phyloP scores from a whole-genome alignment of 2,329 filamentous ascomycete species.

The Penicillium sp. region DNA sequence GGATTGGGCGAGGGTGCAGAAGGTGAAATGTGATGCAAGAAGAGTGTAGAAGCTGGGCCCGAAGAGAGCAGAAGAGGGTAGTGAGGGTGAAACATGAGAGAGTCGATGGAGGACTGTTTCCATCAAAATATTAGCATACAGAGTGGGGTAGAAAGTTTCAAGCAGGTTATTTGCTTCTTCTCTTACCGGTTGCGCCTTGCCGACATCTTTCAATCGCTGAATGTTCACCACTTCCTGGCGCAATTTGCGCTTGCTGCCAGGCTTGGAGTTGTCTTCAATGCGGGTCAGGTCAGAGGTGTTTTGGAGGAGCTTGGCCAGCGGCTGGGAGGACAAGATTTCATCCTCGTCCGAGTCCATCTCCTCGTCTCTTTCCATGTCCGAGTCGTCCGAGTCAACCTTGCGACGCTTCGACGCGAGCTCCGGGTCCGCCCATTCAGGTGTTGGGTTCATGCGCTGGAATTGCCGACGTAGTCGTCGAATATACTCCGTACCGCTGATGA shows the following conservation, averaged over 20 bases:
- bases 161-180: background rate
- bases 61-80: slow-evolving; percentile 86
- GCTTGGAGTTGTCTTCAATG: slow-evolving; percentile 41
- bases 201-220: slow-evolving; percentile 79
- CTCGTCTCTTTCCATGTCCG: slow-evolving; percentile 45
- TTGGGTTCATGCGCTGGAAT: slow-evolving; percentile 57
- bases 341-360: slow-evolving; percentile 55
- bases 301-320: slow-evolving; percentile 73
- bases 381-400: slow-evolving; percentile 27
- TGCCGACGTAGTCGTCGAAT: slow-evolving; percentile 71
- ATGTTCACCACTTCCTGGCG: slow-evolving; percentile 86
- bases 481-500: slow-evolving; percentile 83
- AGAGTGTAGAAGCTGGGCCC: slow-evolving; percentile 76
- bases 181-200: slow-evolving; percentile 63
- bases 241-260: slow-evolving; percentile 61
- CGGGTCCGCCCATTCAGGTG: slow-evolving; percentile 55
- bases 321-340: slow-evolving; percentile 61
- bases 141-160: too few species aligned
- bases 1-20: slow-evolving; percentile 76
- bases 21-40: slow-evolving; percentile 81
- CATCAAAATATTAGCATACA: background rate
- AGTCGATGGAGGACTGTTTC: slow-evolving; percentile 62
- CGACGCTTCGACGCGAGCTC: slow-evolving; percentile 46
- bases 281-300: slow-evolving; percentile 62
- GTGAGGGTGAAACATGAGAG: slow-evolving; percentile 81